Conservation (phyloP, 2,329 filamentous ascomycete species). For the Lecanoromycetidae sp. region DNA sequence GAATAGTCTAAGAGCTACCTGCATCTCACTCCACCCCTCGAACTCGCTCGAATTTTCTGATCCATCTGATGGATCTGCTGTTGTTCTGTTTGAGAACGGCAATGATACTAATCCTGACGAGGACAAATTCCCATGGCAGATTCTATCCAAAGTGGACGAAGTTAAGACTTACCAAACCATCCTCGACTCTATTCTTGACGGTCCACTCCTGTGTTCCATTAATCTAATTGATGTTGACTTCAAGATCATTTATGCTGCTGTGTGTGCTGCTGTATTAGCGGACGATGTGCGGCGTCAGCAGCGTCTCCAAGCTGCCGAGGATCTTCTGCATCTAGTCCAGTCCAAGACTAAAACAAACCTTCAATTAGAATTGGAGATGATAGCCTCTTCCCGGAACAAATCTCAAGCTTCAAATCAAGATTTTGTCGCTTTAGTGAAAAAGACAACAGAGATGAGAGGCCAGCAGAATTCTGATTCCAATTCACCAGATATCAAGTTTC, state of each 20-base stretch:
- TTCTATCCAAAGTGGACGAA: background rate
- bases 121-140: conserved; percentile 14
- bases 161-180: background rate
- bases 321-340: background rate
- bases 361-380: background rate
- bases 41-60: conserved; percentile 47
- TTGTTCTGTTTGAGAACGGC: conserved; percentile 25
- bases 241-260: conserved; percentile 3
- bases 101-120: background rate
- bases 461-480: background rate
- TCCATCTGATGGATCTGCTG: conserved; percentile 33
- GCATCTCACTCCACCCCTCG: conserved; percentile 42
- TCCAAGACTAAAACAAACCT: background rate
- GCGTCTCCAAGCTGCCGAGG: background rate
- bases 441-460: background rate
- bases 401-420: background rate
- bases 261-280: background rate
- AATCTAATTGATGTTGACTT: background rate
- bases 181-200: background rate
- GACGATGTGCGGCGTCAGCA: background rate
- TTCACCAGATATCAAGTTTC: background rate
- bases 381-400: background rate
- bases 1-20: conserved; percentile 35
- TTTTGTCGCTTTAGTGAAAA: background rate
- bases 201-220: background rate